Conservation (phyloP, 495 filamentous ascomycete species). For the Neurospora pannonica region DNA sequence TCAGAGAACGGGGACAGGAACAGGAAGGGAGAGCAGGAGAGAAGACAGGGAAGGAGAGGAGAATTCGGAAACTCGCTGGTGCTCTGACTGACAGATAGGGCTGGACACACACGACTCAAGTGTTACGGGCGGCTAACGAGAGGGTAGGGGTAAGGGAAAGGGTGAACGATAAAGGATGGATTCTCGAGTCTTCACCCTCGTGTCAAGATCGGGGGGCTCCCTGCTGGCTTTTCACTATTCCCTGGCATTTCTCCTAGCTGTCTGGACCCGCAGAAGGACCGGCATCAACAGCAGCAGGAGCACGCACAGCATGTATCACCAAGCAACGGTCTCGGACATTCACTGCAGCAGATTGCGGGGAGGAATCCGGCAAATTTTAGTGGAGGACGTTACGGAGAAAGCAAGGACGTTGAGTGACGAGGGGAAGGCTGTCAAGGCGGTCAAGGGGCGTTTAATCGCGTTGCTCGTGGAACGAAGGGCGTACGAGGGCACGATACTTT, state of each 20-base stretch:
- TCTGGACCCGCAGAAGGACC: neutral
- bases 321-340: neutral
- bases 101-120: neutral
- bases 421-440: neutral
- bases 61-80: neutral
- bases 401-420: neutral
- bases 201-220: neutral
- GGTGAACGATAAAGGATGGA: neutral
- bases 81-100: neutral
- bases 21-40: neutral
- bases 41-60: neutral
- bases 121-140: neutral
- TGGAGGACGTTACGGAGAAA: neutral
- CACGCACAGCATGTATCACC: neutral
- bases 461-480: neutral
- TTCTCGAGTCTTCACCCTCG: neutral
- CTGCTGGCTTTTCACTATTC: neutral
- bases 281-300: neutral
- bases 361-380: neutral
- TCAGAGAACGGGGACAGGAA: neutral
- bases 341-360: neutral
- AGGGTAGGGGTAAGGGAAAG: neutral
- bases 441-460: neutral
- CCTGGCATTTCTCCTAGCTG: neutral
- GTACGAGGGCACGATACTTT: neutral